Percentiles rank a stretch among this genome's conserved stretches.
These are phyloP conservation scores for Tolypocladium nubicola DNA, from an alignment of 2,329 filamentous ascomycete species.

Conservation along the genomic window DNA sequence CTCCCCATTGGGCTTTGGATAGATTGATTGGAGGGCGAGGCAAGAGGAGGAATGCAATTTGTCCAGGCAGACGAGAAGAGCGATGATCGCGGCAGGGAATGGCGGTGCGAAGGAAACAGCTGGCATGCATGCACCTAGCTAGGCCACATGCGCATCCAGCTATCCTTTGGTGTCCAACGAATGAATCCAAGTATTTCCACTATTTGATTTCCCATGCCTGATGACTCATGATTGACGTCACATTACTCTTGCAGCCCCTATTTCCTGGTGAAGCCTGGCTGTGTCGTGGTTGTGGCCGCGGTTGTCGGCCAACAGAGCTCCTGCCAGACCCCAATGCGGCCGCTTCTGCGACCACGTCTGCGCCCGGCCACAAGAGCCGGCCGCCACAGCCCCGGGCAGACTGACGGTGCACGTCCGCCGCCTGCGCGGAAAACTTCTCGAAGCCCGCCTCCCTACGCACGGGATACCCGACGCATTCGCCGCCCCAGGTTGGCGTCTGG, in stretches of 20 bases:
- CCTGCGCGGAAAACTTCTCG: neutral
- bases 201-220: neutral
- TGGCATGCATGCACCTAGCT: neutral
- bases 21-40: neutral
- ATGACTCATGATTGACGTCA: neutral
- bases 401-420: neutral
- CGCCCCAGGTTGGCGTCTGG: neutral
- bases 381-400: conserved; percentile 1
- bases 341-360: neutral
- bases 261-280: neutral
- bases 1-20: neutral
- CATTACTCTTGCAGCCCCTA: neutral
- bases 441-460: neutral
- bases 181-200: neutral
- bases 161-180: neutral
- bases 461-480: neutral
- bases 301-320: neutral
- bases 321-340: neutral
- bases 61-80: neutral
- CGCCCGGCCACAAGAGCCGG: conserved; percentile 3
- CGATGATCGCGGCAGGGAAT: neutral
- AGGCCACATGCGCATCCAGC: too few species aligned
- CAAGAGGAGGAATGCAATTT: neutral
- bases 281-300: neutral
- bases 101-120: neutral